Evolutionary conservation across 352 stramenopile genomes (phyloP).

Genomic region (Halophytophthora batemanensis): DNA sequence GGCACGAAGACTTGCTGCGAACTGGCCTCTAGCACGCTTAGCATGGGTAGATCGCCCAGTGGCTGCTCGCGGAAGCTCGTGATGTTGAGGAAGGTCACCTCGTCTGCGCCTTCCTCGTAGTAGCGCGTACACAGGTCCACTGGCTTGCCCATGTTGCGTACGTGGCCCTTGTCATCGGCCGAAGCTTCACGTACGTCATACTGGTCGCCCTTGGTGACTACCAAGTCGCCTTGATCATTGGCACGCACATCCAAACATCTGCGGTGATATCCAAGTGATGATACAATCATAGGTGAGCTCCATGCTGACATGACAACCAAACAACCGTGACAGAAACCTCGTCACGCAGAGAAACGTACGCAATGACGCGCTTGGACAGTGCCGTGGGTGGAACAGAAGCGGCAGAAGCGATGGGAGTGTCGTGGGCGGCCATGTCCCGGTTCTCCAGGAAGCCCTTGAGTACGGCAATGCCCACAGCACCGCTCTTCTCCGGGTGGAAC

Average conservation of each 20-base stretch:
- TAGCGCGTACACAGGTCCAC: constrained; percentile 94
- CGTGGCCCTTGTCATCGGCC: constrained; percentile 69
- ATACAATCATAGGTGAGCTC: no score
- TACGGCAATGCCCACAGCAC: constrained; percentile 88
- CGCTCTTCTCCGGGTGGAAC: constrained; percentile 99
- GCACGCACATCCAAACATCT: constrained; percentile 95
- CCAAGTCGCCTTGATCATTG: constrained; percentile 95
- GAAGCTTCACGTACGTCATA: constrained; percentile 96
- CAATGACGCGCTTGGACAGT: constrained; percentile 95
- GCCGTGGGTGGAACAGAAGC: constrained; percentile 45
- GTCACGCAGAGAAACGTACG: constrained; percentile 40
- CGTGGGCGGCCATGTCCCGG: constrained; percentile 41
- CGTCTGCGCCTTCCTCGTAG: constrained; percentile 95
- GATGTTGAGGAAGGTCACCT: constrained; percentile 99
- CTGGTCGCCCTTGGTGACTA: constrained; percentile 99
- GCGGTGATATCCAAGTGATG: background rate
- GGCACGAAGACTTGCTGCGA: constrained; percentile 97
- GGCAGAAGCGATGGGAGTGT: constrained; percentile 32
- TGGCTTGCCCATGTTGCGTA: constrained; percentile 98
- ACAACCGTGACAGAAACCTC: background rate
- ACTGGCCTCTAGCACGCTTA: constrained; percentile 93
- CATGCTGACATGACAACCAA: background rate
- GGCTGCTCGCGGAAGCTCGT: constrained; percentile 97
- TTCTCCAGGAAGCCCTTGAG: constrained; percentile 93
- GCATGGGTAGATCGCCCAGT: constrained; percentile 96